Percentiles rank a stretch among this genome's conserved stretches.
These are phyloP conservation scores for Lenzites betulinus DNA, from an alignment of 768 basidiomycete genomes.

Conservation along the genomic window DNA sequence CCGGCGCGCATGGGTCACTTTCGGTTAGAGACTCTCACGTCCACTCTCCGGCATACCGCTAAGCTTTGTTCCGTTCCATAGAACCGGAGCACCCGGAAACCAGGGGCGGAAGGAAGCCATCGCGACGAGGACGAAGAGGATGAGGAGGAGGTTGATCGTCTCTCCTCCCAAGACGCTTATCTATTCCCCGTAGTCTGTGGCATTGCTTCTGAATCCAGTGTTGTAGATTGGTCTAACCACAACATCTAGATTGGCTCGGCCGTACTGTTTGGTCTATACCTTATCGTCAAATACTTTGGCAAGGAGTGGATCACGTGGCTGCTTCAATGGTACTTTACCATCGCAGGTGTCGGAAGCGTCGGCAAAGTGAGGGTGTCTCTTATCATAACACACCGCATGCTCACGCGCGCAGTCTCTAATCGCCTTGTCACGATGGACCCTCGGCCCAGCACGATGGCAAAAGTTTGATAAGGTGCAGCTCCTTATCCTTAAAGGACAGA, in stretches of 20 bases:
- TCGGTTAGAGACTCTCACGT: conserved; percentile 44
- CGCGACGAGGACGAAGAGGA: conserved; percentile 53
- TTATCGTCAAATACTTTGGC: conserved; percentile 73
- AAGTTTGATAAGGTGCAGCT: conserved; percentile 48
- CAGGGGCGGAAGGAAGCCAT: background rate
- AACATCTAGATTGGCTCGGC: conserved; percentile 62
- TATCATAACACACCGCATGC: background rate
- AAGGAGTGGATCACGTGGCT: conserved; percentile 83
- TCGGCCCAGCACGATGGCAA: conserved; percentile 61
- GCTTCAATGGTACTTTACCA: conserved; percentile 72
- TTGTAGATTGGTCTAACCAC: background rate
- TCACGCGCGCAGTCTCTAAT: conserved; percentile 36
- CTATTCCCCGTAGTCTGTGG: conserved; percentile 70
- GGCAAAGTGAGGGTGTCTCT: conserved; percentile 54
- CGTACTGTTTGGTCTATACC: conserved; percentile 67
- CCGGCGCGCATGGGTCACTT: conserved; percentile 68
- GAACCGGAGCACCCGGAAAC: conserved; percentile 19
- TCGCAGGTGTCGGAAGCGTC: conserved; percentile 65
- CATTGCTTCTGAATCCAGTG: background rate
- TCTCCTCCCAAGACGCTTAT: conserved; percentile 73
- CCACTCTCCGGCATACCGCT: conserved; percentile 1
- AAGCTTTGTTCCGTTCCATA: background rate
- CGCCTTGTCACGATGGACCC: conserved; percentile 47
- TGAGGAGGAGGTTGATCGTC: conserved; percentile 57
- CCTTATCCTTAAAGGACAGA: conserved; percentile 48